These are phyloP conservation scores for Trichoderma pleuroti DNA, from an alignment of 2,329 filamentous ascomycete species.

Conservation along the genomic window DNA sequence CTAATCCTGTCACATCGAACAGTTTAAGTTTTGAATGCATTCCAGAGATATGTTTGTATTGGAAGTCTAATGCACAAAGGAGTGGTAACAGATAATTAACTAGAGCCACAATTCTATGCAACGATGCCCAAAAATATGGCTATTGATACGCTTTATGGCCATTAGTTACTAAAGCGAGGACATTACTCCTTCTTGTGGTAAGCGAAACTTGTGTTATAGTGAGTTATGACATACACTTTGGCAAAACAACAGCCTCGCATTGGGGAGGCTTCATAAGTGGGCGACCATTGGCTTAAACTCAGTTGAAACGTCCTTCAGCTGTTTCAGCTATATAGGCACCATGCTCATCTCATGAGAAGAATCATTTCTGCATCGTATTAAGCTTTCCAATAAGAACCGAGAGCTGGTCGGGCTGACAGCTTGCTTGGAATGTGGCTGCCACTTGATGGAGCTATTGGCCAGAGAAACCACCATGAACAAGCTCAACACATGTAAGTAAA, in stretches of 20 bases:
- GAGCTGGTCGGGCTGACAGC: background rate
- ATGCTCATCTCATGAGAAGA: background rate
- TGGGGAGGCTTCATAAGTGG: background rate
- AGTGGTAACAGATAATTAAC: background rate
- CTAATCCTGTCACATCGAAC: background rate
- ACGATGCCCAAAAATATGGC: background rate
- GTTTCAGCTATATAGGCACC: background rate
- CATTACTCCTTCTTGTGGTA: background rate
- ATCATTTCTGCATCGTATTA: background rate
- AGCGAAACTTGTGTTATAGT: background rate
- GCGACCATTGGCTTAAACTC: background rate
- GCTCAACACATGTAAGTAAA: background rate
- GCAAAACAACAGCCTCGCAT: background rate
- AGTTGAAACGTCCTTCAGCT: background rate
- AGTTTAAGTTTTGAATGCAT: background rate
- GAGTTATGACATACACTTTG: background rate
- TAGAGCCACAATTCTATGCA: background rate
- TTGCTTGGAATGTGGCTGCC: background rate
- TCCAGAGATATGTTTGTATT: background rate
- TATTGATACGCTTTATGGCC: background rate
- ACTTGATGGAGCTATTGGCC: background rate
- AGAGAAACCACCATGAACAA: background rate
- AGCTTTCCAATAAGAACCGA: background rate
- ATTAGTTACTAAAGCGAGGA: background rate
- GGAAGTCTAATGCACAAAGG: accelerated